These are phyloP conservation scores for Camelina sativa DNA, from an alignment of 345 rosid species.

Conservation along the genomic window DNA sequence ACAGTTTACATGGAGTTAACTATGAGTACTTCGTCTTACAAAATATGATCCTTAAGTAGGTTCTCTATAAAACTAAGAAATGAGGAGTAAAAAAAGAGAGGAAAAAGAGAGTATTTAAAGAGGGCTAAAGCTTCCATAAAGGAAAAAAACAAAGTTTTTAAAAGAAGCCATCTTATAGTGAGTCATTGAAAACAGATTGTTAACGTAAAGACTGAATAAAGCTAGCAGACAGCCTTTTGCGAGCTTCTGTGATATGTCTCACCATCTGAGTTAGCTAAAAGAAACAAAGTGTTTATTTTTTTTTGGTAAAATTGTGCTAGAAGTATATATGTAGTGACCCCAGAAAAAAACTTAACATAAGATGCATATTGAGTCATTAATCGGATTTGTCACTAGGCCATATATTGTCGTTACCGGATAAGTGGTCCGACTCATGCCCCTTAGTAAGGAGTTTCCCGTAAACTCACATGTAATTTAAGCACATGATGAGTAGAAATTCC, in stretches of 20 bases:
- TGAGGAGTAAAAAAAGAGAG: conserved; percentile 11
- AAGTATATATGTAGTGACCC: conserved; percentile 18
- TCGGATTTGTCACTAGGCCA: conserved; percentile 9
- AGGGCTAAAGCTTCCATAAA: conserved; percentile 45
- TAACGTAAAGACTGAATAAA: conserved; percentile 41
- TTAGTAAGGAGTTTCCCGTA: neutral
- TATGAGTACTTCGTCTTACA: neutral
- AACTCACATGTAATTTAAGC: neutral
- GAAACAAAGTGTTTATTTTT: conserved; percentile 13
- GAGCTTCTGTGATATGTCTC: conserved; percentile 40
- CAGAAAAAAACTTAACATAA: neutral
- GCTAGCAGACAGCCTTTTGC: conserved; percentile 46
- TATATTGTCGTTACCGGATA: neutral
- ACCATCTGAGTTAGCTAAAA: conserved; percentile 42
- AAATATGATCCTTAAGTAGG: neutral
- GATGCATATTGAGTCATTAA: neutral
- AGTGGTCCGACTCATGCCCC: neutral
- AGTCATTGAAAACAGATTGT: conserved; percentile 33
- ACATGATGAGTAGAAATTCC: neutral
- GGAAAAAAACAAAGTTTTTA: conserved; percentile 22
- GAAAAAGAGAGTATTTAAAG: conserved; percentile 30
- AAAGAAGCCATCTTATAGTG: conserved; percentile 37
- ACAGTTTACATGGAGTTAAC: neutral
- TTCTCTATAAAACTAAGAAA: conserved; percentile 1
- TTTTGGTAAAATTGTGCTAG: conserved; percentile 15